Evolutionary conservation across 176 grass and related monocot genomes (phyloP).

Genomic region (Melocanna baccifera): DNA sequence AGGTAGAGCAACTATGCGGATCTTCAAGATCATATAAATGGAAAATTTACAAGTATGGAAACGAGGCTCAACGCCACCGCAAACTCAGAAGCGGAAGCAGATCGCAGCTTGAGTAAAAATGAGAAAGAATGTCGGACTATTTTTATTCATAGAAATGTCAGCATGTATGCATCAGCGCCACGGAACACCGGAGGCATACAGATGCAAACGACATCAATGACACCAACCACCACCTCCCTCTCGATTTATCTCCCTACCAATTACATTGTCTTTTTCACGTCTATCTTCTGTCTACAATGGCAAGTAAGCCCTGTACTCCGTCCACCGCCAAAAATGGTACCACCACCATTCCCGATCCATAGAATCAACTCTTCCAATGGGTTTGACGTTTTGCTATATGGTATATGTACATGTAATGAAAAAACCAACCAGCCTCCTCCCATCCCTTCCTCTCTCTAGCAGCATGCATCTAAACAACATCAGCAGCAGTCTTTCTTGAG

Average conservation of each 20-base stretch:
- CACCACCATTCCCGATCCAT: neutral
- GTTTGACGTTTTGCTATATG: constrained; percentile 38
- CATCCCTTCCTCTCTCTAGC: constrained; percentile 26
- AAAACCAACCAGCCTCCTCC: constrained; percentile 18
- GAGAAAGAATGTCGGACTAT: constrained; percentile 43
- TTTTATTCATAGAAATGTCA: constrained; percentile 88
- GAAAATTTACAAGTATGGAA: neutral
- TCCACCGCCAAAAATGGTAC: constrained; percentile 2
- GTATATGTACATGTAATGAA: constrained; percentile 58
- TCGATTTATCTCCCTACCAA: constrained; percentile 7
- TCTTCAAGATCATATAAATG: neutral
- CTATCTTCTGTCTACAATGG: constrained; percentile 39
- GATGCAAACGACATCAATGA: constrained; percentile 34
- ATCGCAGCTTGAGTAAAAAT: constrained; percentile 2
- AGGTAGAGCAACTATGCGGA: neutral
- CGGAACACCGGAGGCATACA: constrained; percentile 46
- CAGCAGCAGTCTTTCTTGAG: constrained; percentile 27
- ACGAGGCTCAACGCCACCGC: neutral
- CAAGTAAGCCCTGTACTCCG: constrained; percentile 30
- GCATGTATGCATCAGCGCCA: constrained; percentile 66
- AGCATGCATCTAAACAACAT: constrained; percentile 28
- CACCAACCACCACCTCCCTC: constrained; percentile 36
- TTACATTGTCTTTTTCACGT: constrained; percentile 9
- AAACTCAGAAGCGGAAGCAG: neutral
- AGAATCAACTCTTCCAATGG: constrained; percentile 32